Base-by-base conservation (phyloP, 768 basidiomycete genomes). In the Boletus subcaerulescens region DNA sequence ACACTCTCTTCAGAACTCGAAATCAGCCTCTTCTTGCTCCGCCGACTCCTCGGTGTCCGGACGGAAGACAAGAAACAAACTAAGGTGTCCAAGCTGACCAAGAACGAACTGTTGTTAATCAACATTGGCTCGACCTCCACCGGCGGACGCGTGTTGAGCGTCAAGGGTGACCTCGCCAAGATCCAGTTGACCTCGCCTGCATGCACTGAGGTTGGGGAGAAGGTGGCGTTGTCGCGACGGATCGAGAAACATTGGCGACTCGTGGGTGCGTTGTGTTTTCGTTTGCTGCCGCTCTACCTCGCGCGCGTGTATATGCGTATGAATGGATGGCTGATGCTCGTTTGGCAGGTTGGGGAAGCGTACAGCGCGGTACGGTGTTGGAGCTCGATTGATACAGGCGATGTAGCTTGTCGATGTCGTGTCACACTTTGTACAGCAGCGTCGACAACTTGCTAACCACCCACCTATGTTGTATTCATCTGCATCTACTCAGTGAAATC, bases 21-120 rank as follows among this genome's bases (percentile, higher is more conserved):
- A 72, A 93, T 95, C 68, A 90, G 85, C 63, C 78, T 95, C 62
- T 99, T 98, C 87, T 77, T 98, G 32, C 87, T 99, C 33, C 91
- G 97, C 56, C 86, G 97, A 56, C 76, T 98, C 50, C 83, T 98
- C n/a, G 96, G 97, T 69, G 97, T 99, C 58, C 94, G 95, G 73
- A 93, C 94, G 22, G 96, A 98, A 73, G 97, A 98, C 77, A 97
- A 95, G 78, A 99, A 98, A 72, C 92, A 95, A 71, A 97, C 97
- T 20, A 99, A 94, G 73, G 91, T 93, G 22, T 79, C 91, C 50
- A 97, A 97, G 72, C 81, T 97, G 43, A 80, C 84, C 55, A 96
- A 96, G 75, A 89, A 88, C 72, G 95, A 97, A 74, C 80, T 95
- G 3, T 74, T 98, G 3, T 82, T 98, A 57, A 95, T 99, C 79